Evolutionary conservation across 306 rosid species (phyloP).

Genomic region (Clitoria ternatea): DNA sequence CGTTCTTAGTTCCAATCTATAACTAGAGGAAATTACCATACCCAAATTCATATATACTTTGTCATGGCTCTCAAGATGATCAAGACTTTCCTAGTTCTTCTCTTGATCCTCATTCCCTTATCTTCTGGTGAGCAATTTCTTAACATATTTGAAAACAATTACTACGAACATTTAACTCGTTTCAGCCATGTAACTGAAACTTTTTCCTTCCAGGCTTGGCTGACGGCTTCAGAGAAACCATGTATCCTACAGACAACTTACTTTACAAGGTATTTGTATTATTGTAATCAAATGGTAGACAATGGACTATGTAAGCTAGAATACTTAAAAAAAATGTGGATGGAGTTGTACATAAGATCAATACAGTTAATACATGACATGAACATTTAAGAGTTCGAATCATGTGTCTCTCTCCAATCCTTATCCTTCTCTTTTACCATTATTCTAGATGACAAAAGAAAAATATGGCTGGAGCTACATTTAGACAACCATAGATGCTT

Average conservation of each 20-base stretch:
- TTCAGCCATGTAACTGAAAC: background rate
- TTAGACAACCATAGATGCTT: background rate
- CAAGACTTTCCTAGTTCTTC: constrained; percentile 34
- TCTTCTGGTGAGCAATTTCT: constrained; percentile 47
- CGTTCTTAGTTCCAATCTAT: constrained; percentile 4
- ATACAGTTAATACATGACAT: too few relatives aligned
- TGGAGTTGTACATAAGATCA: too few relatives aligned
- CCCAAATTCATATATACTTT: background rate
- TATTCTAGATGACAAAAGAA: background rate
- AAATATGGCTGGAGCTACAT: constrained; percentile 25
- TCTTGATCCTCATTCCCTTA: constrained; percentile 49
- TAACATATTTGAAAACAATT: background rate
- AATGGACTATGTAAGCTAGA: background rate
- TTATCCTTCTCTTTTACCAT: too few relatives aligned
- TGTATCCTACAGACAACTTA: constrained; percentile 30
- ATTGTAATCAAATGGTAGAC: background rate
- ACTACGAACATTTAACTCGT: background rate
- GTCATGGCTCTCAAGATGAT: constrained; percentile 49
- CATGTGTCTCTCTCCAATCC: too few relatives aligned
- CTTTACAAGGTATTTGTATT: constrained; percentile 42
- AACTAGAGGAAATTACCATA: constrained; percentile 11
- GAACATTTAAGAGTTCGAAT: too few relatives aligned
- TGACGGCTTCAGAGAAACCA: constrained; percentile 51
- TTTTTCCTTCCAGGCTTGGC: constrained; percentile 35
- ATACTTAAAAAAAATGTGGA: background rate